Evolutionary conservation across 371 early-diverging fungal species (phyloP).

Genomic region (Cladochytrium tenue): DNA sequence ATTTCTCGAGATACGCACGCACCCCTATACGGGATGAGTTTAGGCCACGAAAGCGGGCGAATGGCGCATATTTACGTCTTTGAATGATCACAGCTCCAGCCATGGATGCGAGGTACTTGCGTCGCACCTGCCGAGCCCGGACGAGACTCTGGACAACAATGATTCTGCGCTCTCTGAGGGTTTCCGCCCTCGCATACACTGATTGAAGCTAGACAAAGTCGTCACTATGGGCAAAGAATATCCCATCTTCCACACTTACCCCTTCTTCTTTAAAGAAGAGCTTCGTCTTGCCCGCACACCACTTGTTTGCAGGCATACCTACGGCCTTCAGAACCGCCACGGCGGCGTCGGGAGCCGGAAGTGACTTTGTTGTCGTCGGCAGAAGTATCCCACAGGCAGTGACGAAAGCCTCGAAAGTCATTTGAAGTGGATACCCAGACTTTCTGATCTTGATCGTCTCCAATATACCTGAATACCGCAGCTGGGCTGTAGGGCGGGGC

Average conservation of each 20-base stretch:
- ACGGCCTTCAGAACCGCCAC: constrained; percentile 18
- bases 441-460: constrained; percentile 69
- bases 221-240: no score
- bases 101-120: constrained; percentile 21
- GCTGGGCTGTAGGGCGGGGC: constrained; percentile 40
- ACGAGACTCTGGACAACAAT: constrained; percentile 34
- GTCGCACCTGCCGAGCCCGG: constrained; percentile 25
- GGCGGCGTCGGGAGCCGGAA: constrained; percentile 12
- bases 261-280: constrained; percentile 39
- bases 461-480: constrained; percentile 71
- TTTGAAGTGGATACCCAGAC: constrained; percentile 42
- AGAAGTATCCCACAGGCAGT: constrained; percentile 25
- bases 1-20: constrained; percentile 24
- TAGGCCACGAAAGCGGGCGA: neutral
- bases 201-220: constrained; percentile 24
- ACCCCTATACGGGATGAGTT: constrained; percentile 17
- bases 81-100: constrained; percentile 26
- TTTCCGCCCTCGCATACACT: constrained; percentile 26
- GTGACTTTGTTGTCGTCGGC: neutral
- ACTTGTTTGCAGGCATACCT: constrained; percentile 19
- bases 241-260: constrained; percentile 21
- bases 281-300: constrained; percentile 49
- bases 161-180: constrained; percentile 31
- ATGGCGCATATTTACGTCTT: constrained; percentile 17
- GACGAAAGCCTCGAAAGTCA: constrained; percentile 35